Evolutionary conservation across 2,329 filamentous ascomycete genomes (phyloP).

Genomic region (Macrophomina phaseolina): DNA sequence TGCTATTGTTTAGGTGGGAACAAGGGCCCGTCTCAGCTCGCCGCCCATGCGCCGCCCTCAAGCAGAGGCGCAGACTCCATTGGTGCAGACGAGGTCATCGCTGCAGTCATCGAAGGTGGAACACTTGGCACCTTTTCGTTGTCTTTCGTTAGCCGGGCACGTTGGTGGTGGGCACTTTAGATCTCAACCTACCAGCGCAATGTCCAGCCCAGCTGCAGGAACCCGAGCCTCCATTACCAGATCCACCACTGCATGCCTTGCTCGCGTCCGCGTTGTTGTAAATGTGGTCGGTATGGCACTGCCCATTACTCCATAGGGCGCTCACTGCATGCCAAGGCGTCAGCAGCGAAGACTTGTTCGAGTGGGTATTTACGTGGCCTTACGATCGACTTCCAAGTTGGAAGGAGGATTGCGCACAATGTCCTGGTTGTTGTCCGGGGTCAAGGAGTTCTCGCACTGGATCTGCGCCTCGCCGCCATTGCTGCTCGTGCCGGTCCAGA

Average conservation of each 20-base stretch:
- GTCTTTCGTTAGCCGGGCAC: background rate
- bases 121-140: background rate
- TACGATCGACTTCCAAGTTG: background rate
- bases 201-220: background rate
- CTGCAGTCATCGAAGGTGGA: background rate
- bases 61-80: background rate
- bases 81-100: background rate
- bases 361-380: background rate
- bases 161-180: too few species aligned
- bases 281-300: background rate
- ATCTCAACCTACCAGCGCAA: background rate
- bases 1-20: too few species aligned
- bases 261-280: slow-evolving; percentile 2
- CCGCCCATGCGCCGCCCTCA: background rate
- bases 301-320: background rate
- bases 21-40: too few species aligned
- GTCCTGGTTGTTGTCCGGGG: slow-evolving; percentile 27
- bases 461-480: slow-evolving; percentile 35
- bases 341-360: background rate
- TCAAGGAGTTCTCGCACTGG: slow-evolving; percentile 35
- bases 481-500: slow-evolving; percentile 33
- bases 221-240: background rate
- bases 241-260: background rate
- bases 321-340: background rate
- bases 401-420: background rate